A percentile compares a stretch with the other conserved stretches of the same genome.
phyloP scores from a whole-genome alignment of 2,329 filamentous ascomycete species.

The Fusarium sp. region DNA sequence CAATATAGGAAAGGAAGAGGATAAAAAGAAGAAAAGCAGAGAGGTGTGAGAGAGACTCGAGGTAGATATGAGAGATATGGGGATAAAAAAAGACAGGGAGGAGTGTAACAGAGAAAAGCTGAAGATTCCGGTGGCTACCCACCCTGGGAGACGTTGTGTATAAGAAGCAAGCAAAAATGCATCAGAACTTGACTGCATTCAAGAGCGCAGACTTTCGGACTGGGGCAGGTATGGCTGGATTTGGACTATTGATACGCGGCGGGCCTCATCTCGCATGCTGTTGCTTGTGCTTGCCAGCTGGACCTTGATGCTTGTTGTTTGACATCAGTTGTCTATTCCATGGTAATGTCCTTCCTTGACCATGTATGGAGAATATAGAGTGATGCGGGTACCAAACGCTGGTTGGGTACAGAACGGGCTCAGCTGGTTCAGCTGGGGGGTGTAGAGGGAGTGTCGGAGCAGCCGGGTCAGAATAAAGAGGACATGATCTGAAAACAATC shows the following conservation, averaged over 20 bases:
- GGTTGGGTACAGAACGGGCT: conserved; percentile 26
- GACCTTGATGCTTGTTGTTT: conserved; percentile 25
- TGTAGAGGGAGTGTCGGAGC: conserved; percentile 17
- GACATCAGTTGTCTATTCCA: conserved; percentile 29
- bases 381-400: conserved; percentile 30
- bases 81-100: conserved; percentile 22
- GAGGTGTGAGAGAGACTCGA: conserved; percentile 23
- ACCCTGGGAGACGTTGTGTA: conserved; percentile 39
- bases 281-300: conserved; percentile 18
- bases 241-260: conserved; percentile 38
- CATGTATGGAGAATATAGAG: conserved; percentile 1
- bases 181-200: conserved; percentile 32
- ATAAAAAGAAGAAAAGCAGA: conserved; percentile 9
- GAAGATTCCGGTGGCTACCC: conserved; percentile 33
- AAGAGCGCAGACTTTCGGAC: conserved; percentile 36
- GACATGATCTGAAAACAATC: neutral
- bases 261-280: conserved; percentile 43
- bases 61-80: conserved; percentile 28
- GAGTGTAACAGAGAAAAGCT: conserved; percentile 34
- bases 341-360: conserved; percentile 24
- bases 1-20: conserved; percentile 1
- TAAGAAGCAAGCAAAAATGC: conserved; percentile 42
- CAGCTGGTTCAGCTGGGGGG: conserved; percentile 30
- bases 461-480: conserved; percentile 10
- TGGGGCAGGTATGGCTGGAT: conserved; percentile 37